Evolutionary conservation across 495 filamentous ascomycete species (phyloP).

Genomic region (Podospora pseudocomata): DNA sequence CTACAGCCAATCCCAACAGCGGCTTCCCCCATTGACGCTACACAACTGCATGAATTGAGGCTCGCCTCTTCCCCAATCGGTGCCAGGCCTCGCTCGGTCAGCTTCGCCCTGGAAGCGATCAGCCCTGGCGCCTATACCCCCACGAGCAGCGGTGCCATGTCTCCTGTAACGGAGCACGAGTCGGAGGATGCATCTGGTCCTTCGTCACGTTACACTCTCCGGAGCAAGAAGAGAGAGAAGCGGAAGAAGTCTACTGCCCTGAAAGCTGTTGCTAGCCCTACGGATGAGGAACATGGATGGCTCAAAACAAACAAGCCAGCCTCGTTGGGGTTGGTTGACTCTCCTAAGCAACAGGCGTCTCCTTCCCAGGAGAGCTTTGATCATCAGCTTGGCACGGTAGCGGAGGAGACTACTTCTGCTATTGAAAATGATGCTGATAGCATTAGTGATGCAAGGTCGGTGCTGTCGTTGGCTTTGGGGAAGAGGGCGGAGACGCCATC

Average conservation of each 20-base stretch:
- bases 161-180: slow-evolving; percentile 15
- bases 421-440: slow-evolving; percentile 10
- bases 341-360: slow-evolving; percentile 9
- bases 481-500: background rate
- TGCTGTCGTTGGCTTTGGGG: background rate
- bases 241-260: slow-evolving; percentile 9
- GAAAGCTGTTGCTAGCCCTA: slow-evolving; percentile 26
- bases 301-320: background rate
- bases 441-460: slow-evolving; percentile 19
- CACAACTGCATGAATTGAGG: slow-evolving; percentile 8
- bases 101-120: background rate
- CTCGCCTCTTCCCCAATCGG: background rate
- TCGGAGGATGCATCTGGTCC: background rate
- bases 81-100: background rate
- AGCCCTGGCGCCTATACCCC: slow-evolving; percentile 6
- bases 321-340: slow-evolving; percentile 15
- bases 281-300: background rate
- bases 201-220: slow-evolving; percentile 26
- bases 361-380: slow-evolving; percentile 18
- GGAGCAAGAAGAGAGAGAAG: slow-evolving; percentile 32
- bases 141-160: slow-evolving; percentile 16
- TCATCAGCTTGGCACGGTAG: slow-evolving; percentile 30
- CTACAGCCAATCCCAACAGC: background rate
- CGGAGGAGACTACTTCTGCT: slow-evolving; percentile 20
- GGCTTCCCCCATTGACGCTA: background rate